Conservation (phyloP, 2,329 filamentous ascomycete genomes). For the Rhynchosporium secalis region DNA sequence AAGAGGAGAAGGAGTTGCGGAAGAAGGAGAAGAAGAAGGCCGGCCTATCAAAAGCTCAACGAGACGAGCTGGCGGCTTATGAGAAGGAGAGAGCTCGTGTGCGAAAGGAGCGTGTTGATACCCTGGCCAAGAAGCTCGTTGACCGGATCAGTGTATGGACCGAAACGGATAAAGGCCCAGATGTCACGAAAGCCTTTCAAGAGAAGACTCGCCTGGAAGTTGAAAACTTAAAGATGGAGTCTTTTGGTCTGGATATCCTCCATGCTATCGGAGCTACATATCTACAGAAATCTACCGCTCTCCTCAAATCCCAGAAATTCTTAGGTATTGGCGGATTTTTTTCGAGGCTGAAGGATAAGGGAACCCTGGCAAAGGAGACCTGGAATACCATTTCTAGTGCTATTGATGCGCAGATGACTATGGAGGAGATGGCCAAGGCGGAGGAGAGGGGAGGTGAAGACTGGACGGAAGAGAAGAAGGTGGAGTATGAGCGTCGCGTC, state of each 20-base stretch:
- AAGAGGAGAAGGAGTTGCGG: constrained; percentile 73
- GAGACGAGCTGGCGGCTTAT: constrained; percentile 84
- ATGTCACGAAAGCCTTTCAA: constrained; percentile 86
- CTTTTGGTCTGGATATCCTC: constrained; percentile 92
- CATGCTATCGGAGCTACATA: constrained; percentile 95
- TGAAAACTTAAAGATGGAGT: constrained; percentile 99
- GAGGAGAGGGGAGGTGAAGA: constrained; percentile 94
- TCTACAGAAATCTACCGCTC: constrained; percentile 78
- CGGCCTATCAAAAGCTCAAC: constrained; percentile 84
- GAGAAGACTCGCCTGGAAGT: constrained; percentile 94
- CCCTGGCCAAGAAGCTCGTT: constrained; percentile 78
- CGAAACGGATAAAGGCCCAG: constrained; percentile 85
- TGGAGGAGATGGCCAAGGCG: constrained; percentile 97
- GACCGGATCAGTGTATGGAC: constrained; percentile 94
- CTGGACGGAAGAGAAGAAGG: constrained; percentile 97
- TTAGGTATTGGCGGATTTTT: constrained; percentile 96
- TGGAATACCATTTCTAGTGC: constrained; percentile 97
- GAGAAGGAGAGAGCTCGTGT: constrained; percentile 82
- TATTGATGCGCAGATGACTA: constrained; percentile 95
- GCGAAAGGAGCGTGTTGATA: constrained; percentile 87
- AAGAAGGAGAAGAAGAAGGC: constrained; percentile 89
- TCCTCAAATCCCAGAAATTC: constrained; percentile 95
- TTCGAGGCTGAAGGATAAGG: constrained; percentile 91
- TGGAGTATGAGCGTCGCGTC: constrained; percentile 91
- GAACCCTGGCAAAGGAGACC: constrained; percentile 93